Base-by-base conservation (phyloP, 768 basidiomycete species). In the Tephrocybe sp. region DNA sequence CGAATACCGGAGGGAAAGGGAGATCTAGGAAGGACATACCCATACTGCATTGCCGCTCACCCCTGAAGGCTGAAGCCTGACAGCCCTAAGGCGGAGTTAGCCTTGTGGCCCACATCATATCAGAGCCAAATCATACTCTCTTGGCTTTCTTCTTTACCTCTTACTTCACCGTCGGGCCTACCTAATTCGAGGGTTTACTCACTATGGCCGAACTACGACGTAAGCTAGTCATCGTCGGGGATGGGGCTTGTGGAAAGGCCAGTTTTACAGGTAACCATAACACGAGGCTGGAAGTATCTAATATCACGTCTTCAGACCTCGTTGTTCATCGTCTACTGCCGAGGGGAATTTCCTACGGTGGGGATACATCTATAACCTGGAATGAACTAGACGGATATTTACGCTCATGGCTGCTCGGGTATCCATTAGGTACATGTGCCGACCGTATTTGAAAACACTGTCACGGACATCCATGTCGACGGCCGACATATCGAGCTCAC, bases 361-460 rank as follows among this genome's bases (percentile, higher is more conserved):
- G 37, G 30, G 23, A 6, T 34, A 29, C 5, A 29, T n/a, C 27
- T 11, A 29, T 11, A 29, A 5, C 11, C 27, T 29, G 27, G 6
- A 11, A 29, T 11, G 27, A 29, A 29, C 6, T 5, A 29, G 27
- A 5, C 27, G 11, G 27, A 29, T 29, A 29, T 15, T 34, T 34
- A 16, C 5, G 13, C 33, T 15, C 33, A 16, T 34, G 29, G 13
- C 7, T 44, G 36, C 54, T 56, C 39, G 54, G 39, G 2, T 38
- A 15, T 31, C 45, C 16, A 18, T 11, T 58, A 98, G 95, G 94
- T 97, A 60, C 97, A 98, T 67, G 92, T 98, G 53, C 97, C 97
- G 42, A 99, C 97, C 51, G 97, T 99, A 43, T 99, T 98, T 61
- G 97, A 99, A 79, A 97, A 97, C 83, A 95, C 97, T 68, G 94